Evolutionary conservation across 1,284 basidiomycete species (phyloP).

Genomic region (Cutaneotrichosporon spelunceum): DNA sequence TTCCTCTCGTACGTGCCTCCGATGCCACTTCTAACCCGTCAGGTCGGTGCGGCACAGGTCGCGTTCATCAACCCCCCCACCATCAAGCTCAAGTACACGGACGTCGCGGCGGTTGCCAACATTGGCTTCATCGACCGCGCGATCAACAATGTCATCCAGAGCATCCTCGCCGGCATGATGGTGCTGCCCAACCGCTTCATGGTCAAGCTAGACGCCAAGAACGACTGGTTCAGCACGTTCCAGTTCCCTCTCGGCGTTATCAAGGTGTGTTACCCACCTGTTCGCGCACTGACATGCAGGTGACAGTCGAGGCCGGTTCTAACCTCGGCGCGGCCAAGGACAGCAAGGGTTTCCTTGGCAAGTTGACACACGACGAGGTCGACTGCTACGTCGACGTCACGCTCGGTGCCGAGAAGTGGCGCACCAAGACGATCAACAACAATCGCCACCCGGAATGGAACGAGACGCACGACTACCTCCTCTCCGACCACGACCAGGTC

Average conservation of each 20-base stretch:
- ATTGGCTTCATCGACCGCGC: conserved; percentile 14
- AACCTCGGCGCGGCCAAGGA: conserved; percentile 15
- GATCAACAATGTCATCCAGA: conserved; percentile 12
- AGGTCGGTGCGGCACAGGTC: conserved; percentile 21
- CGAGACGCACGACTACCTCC: conserved; percentile 19
- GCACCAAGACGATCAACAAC: conserved; percentile 19
- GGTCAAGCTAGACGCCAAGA: conserved; percentile 17
- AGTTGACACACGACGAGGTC: conserved; percentile 16
- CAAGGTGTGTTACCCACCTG: not conserved
- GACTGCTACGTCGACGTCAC: conserved; percentile 14
- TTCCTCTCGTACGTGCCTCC: conserved; percentile 13
- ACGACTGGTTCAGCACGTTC: conserved; percentile 21
- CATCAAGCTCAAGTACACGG: conserved; percentile 20
- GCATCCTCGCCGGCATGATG: conserved; percentile 17
- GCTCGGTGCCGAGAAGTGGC: conserved; percentile 13
- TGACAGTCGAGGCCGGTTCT: conserved; percentile 10
- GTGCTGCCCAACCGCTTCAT: conserved; percentile 25
- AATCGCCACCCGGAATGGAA: conserved; percentile 17
- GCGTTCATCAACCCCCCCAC: conserved; percentile 22
- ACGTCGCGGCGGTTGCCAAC: conserved; percentile 14
- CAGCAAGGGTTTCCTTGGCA: conserved; percentile 18
- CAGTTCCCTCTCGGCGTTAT: conserved; percentile 19
- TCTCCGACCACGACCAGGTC: conserved; percentile 17
- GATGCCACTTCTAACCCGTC: not conserved
- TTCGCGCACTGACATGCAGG: not conserved